Evolutionary conservation across 2,329 filamentous ascomycete genomes (phyloP), one percentile per base, ranked within the genome.

Genomic region (Colletotrichum sp.): DNA sequence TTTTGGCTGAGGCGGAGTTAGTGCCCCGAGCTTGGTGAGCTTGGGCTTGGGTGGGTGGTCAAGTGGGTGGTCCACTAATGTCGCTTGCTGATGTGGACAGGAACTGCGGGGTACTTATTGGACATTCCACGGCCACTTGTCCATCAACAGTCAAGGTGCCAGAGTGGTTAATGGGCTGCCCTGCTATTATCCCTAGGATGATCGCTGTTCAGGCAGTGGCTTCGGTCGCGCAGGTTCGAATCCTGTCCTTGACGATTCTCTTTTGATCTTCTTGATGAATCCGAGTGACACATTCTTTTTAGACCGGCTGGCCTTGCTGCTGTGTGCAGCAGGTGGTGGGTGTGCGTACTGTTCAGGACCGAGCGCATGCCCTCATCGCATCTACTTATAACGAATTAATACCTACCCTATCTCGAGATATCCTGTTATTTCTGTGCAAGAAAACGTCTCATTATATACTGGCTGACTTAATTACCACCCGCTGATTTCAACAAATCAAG

Each of bases 161-260:
- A 70, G 68, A 70, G 68, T 70, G 68, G 68, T 70, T 70, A 70
- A 70, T 70, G 68, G 68, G 68, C 68, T 70, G 68, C 68, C 68
- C 68, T 70, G 68, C 68, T 70, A 70, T 63, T 28, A 12, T 36
- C 32, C 21, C 34, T 63, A 12, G 52, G 28, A 52, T 15, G 8
- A 68, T 21, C n/a, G 65, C 2, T 68, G 49, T 59, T 49, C 44
- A 70, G 68, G 68, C 68, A 70, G 68, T 70, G 68, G 68, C 68
- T 70, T 70, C 68, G 68, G 68, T 70, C 68, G 68, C 66, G 66
- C 66, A 68, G 66, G 66, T 68, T 68, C 66, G 66, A 68, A 68
- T 68, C 66, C 66, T 68, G 66, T 68, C 66, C 66, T 68, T 68
- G 66, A 68, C 66, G 66, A 3, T 44, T 10, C 15, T 9, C 6